Percentiles rank a stretch among this genome's conserved stretches.
Conservation (phyloP, 2,329 filamentous ascomycete genomes). For the Nothomitra cinnamomea region DNA sequence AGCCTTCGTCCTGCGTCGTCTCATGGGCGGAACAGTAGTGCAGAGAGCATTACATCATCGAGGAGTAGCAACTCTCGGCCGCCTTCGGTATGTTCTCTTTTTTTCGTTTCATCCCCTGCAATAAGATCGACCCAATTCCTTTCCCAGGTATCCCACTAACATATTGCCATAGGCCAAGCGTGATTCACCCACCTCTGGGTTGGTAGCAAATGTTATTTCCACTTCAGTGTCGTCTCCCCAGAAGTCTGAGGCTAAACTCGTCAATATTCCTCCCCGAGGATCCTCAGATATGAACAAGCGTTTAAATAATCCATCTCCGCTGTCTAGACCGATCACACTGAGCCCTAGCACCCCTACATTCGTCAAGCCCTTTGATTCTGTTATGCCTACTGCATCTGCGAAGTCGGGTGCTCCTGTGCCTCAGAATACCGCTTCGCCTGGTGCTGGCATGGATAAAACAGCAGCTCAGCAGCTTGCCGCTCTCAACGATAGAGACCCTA, state of each 20-base stretch:
- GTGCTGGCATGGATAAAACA: conserved; percentile 34
- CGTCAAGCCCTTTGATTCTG: neutral
- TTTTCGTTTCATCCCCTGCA: too few species aligned
- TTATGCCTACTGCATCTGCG: conserved; percentile 1
- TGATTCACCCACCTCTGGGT: conserved; percentile 9
- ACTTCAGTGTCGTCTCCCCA: conserved; percentile 11
- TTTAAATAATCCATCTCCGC: conserved; percentile 49
- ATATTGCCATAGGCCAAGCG: conserved; percentile 10
- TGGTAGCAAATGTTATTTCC: conserved; percentile 30
- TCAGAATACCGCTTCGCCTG: conserved; percentile 5
- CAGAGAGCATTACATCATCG: conserved; percentile 45
- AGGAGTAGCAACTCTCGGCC: conserved; percentile 41
- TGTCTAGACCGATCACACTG: conserved; percentile 55
- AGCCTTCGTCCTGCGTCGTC: conserved; percentile 8
- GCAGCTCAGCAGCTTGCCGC: conserved; percentile 74
- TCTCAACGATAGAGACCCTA: conserved; percentile 66
- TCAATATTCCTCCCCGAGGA: conserved; percentile 42
- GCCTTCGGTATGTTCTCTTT: conserved; percentile 40
- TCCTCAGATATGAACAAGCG: conserved; percentile 53
- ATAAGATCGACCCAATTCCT: neutral
- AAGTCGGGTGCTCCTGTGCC: neutral
- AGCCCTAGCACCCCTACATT: conserved; percentile 26
- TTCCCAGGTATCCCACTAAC: conserved; percentile 14
- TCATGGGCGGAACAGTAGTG: conserved; percentile 37
- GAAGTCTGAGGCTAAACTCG: conserved; percentile 36